A percentile compares a stretch with the other conserved stretches of the same genome.
Evolutionary conservation across 192 early-diverging fungal genomes (phyloP).

Genomic region (Coemansia sp.): DNA sequence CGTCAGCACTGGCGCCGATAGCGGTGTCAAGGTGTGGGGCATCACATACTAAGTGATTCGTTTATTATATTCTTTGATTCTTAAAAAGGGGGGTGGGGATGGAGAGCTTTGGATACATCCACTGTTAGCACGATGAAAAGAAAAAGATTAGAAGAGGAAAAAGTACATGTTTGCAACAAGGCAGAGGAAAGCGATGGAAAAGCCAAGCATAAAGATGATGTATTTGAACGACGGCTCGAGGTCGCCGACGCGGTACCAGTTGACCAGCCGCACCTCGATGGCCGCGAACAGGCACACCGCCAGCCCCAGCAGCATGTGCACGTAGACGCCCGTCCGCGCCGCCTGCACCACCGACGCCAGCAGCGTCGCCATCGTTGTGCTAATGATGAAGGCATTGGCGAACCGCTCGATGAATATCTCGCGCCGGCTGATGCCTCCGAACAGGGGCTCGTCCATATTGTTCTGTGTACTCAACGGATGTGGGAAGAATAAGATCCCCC

Average conservation of each 20-base stretch:
- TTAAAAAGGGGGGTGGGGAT: background rate
- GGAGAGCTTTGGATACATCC: too few relatives aligned
- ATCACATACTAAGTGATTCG: slow-evolving; percentile 14
- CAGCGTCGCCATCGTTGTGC: slow-evolving; percentile 14
- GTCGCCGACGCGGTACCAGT: slow-evolving; percentile 59
- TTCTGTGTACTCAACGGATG: background rate
- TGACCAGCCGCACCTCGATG: slow-evolving; percentile 50
- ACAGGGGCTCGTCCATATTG: slow-evolving; percentile 55
- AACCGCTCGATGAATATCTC: slow-evolving; percentile 49
- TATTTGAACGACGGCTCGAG: slow-evolving; percentile 54
- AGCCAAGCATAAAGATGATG: slow-evolving; percentile 37
- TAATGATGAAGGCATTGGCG: slow-evolving; percentile 27
- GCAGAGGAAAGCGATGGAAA: slow-evolving; percentile 38
- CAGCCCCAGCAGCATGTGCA: slow-evolving; percentile 39
- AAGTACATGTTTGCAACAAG: slow-evolving; percentile 54
- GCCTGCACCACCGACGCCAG: slow-evolving; percentile 21
- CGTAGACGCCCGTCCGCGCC: slow-evolving; percentile 13
- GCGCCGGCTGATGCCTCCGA: slow-evolving; percentile 52
- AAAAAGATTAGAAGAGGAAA: slow-evolving; percentile 12
- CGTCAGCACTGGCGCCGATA: slow-evolving; percentile 79
- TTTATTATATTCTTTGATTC: too few relatives aligned
- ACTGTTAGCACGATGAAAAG: too few relatives aligned
- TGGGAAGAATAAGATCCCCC: background rate
- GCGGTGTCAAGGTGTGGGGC: slow-evolving; percentile 72
- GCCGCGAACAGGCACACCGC: slow-evolving; percentile 27